Base-by-base conservation (phyloP, 2,329 filamentous ascomycete genomes). In the Aspergillus transmontanensis region DNA sequence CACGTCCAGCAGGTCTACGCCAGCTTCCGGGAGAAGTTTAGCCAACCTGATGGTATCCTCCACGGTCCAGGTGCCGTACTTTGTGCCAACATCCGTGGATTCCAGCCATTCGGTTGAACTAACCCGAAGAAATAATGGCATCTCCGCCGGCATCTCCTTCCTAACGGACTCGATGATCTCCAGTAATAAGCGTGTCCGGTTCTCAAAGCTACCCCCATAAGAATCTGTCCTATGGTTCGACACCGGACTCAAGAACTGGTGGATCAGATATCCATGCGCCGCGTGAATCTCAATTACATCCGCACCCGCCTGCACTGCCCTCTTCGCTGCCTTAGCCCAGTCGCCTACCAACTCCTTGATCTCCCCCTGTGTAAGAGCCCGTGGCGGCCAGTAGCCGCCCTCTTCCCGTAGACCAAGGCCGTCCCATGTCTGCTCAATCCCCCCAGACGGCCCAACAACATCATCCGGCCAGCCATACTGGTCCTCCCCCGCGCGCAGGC, bases 261-360 rank as follows among this genome's bases (percentile, higher is more conserved):
- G 86, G 1, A 94, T 77, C 0, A 94, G 84, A 72, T 93, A 94
- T 2, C 91, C 91, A 72, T 94, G 91, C 0, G 91, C 92, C 65
- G 83, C 86, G 78, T 94, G 91, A 36, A 95, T 86, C 75, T 94
- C 92, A 66, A 94, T 89, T 6, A 88, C 83, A 73, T 96, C 92
- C 58, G 93, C 85, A 1, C 92, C 92, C 3, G 87, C 89, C 66
- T 86, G 79, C 2, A 92, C 80, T 6, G 46, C 46, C 19, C 19
- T 21, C 10, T 28, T 26, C 1, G 46, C 46, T 11, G 46, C 7
- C 19, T 26, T 26, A 11, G 12, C 46, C 14, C 12, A 50, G 46
- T 28, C 46, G n/a, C 26, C 4, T 21, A 50, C 26, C 4, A 16
- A 16, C 46, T 50, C 9, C 46, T 16, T 3, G n/a, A 50, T 50